Conservation (phyloP, 2,329 filamentous ascomycete species). For the Ploettnerulaceae sp. region DNA sequence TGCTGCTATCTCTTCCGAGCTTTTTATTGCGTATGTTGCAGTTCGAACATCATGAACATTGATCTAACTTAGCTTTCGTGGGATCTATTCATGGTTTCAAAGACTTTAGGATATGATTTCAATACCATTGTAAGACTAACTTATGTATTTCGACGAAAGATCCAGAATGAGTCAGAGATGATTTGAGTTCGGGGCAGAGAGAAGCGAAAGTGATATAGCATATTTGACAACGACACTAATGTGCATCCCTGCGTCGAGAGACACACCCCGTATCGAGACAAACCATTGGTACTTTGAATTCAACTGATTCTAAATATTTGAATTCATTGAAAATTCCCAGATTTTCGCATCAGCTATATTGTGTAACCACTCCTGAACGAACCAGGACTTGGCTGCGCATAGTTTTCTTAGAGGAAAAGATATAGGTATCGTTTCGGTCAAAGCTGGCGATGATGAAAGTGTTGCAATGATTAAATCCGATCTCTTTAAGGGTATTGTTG, state of each 20-base stretch:
- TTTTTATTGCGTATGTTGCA: neutral
- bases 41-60: slow-evolving; percentile 1
- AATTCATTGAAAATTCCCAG: neutral
- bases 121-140: no score
- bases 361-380: no score
- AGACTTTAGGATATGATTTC: no score
- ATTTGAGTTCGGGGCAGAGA: no score
- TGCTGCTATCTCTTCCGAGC: slow-evolving; percentile 3
- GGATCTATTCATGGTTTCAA: no score
- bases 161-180: no score
- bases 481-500: neutral
- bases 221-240: no score
- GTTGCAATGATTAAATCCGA: neutral
- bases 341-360: no score
- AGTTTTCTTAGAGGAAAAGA: neutral
- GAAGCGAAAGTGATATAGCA: no score
- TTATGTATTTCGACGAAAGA: no score
- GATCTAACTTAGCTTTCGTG: no score
- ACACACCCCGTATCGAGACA: neutral
- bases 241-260: neutral
- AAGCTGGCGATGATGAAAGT: neutral
- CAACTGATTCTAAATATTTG: neutral
- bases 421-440: neutral
- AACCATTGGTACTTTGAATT: neutral
- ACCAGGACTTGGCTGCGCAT: neutral